A percentile compares a stretch with the other conserved stretches of the same genome.
These are phyloP conservation scores for Alternaria infectoria DNA, from an alignment of 2,329 filamentous ascomycete species.

Conservation along the genomic window DNA sequence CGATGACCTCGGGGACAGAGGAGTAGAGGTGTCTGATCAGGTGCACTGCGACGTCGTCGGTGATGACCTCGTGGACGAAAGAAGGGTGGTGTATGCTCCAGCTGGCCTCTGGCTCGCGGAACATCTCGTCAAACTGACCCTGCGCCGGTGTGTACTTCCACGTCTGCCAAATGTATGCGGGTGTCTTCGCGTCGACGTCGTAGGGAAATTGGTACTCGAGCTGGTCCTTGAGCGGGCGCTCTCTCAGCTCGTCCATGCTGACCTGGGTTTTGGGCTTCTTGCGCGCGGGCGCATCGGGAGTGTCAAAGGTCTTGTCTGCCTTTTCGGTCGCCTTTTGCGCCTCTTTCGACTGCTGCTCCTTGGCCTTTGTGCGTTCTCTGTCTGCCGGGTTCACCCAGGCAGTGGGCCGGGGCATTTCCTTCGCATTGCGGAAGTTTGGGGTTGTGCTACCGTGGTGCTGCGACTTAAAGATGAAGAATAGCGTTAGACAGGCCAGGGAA, in stretches of 20 bases:
- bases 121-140: constrained; percentile 72
- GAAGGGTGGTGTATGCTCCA: constrained; percentile 88
- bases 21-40: constrained; percentile 87
- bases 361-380: constrained; percentile 12
- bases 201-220: constrained; percentile 94
- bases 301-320: constrained; percentile 37
- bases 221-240: constrained; percentile 76
- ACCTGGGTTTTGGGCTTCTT: constrained; percentile 63
- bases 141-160: constrained; percentile 89
- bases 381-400: constrained; percentile 37
- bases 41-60: constrained; percentile 83
- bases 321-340: constrained; percentile 23
- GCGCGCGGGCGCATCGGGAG: constrained; percentile 30
- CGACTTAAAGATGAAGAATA: constrained; percentile 73
- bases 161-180: constrained; percentile 98
- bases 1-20: constrained; percentile 60
- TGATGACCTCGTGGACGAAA: constrained; percentile 96
- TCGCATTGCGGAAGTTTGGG: constrained; percentile 41
- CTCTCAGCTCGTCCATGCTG: constrained; percentile 71
- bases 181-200: constrained; percentile 85
- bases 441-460: constrained; percentile 54
- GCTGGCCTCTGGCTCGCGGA: constrained; percentile 83
- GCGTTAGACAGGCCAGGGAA: constrained; percentile 70
- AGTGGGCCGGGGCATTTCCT: constrained; percentile 45
- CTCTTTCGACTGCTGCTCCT: constrained; percentile 18